Conservation (phyloP, 768 basidiomycete genomes). For the Tephrocybe sp. region DNA sequence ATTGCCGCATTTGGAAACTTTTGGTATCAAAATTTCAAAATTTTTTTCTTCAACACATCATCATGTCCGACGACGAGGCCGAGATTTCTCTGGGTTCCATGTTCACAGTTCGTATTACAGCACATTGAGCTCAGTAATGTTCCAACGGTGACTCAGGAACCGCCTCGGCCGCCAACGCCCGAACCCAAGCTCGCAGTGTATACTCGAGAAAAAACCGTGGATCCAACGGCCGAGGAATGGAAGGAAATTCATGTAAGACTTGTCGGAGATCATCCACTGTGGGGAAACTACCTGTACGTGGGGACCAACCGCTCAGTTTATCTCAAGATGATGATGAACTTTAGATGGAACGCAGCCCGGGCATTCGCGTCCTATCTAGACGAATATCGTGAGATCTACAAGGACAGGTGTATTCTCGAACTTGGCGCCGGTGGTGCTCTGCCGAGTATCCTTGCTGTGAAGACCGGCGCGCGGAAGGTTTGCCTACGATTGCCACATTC, state of each 20-base stretch:
- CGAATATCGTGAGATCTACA: conserved; percentile 45
- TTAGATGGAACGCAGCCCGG: conserved; percentile 67
- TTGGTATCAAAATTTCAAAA: not conserved
- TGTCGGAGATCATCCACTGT: conserved; percentile 79
- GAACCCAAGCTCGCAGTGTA: conserved; percentile 56
- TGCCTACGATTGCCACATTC: conserved; percentile 10
- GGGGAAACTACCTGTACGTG: conserved; percentile 76
- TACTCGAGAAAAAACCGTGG: conserved; percentile 32
- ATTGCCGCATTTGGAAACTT: not conserved
- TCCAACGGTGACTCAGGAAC: conserved; percentile 45
- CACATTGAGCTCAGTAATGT: conserved; percentile 1
- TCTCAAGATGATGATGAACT: not conserved
- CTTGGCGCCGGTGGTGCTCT: conserved; percentile 93
- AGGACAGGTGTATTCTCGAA: conserved; percentile 62
- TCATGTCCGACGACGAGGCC: conserved; percentile 16
- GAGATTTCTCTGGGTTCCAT: conserved; percentile 24
- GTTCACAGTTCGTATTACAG: conserved; percentile 45
- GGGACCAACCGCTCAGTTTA: not conserved
- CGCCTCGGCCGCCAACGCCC: conserved; percentile 66
- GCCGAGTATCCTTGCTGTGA: conserved; percentile 74
- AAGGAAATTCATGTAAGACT: conserved; percentile 58
- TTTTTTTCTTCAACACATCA: conserved; percentile 7
- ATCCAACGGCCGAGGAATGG: conserved; percentile 27
- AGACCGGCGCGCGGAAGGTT: conserved; percentile 71
- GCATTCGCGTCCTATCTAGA: conserved; percentile 74